A percentile compares a stretch with the other conserved stretches of the same genome.
Conservation (phyloP, 192 early-diverging fungal genomes). For the Backusella psychrophila region DNA sequence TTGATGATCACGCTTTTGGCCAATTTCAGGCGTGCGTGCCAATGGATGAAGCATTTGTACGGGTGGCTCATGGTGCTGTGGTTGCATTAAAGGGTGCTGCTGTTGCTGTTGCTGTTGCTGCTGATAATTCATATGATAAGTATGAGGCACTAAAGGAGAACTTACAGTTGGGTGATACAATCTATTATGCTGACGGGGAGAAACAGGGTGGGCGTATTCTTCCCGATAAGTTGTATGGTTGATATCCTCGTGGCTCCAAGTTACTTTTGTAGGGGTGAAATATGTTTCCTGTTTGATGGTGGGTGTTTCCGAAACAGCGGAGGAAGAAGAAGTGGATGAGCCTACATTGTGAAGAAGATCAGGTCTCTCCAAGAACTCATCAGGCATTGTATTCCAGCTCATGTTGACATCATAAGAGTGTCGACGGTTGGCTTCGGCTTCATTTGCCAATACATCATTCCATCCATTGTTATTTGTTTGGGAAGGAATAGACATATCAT, state of each 20-base stretch:
- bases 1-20: conserved; percentile 11
- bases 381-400: conserved; percentile 26
- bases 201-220: conserved; percentile 4
- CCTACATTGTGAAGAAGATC: conserved; percentile 14
- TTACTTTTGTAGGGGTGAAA: conserved; percentile 12
- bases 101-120: neutral
- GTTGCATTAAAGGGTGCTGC: neutral
- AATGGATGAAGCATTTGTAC: conserved; percentile 13
- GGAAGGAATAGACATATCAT: conserved; percentile 28
- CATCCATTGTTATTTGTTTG: conserved; percentile 10
- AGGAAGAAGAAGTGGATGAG: neutral
- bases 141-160: conserved; percentile 1
- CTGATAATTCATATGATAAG: neutral
- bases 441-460: conserved; percentile 20
- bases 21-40: conserved; percentile 5
- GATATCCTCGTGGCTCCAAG: conserved; percentile 11
- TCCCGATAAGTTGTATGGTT: neutral
- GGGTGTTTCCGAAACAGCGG: neutral
- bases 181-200: conserved; percentile 14
- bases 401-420: conserved; percentile 37
- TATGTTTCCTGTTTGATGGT: neutral
- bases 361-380: conserved; percentile 19
- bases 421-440: conserved; percentile 21
- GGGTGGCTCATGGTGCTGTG: conserved; percentile 1
- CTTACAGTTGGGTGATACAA: conserved; percentile 9